Evolutionary conservation across 768 basidiomycete species (phyloP).

Genomic region (Inosperma sp.): DNA sequence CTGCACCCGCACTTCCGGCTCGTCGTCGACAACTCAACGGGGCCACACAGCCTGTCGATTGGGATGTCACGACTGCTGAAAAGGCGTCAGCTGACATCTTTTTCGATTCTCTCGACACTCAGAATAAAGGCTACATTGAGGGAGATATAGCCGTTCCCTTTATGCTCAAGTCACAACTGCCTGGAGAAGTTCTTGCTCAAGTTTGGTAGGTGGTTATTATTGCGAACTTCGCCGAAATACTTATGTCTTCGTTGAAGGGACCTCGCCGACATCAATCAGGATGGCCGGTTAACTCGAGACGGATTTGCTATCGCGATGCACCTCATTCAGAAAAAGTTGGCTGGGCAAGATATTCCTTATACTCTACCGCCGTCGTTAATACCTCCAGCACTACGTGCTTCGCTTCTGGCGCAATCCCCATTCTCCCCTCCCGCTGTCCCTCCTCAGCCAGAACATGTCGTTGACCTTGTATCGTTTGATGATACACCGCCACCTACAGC

Average conservation of each 20-base stretch:
- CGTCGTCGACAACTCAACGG: slow-evolving; percentile 28
- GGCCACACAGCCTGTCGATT: slow-evolving; percentile 33
- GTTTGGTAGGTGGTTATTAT: slow-evolving; percentile 63
- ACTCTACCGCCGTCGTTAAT: slow-evolving; percentile 69
- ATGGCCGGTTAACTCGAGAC: slow-evolving; percentile 82
- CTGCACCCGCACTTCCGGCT: slow-evolving; percentile 38
- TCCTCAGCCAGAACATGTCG: slow-evolving; percentile 42
- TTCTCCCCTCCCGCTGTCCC: slow-evolving; percentile 33
- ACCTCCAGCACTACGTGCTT: slow-evolving; percentile 72
- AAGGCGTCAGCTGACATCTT: slow-evolving; percentile 73
- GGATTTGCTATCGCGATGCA: slow-evolving; percentile 96
- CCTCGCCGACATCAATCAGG: slow-evolving; percentile 82
- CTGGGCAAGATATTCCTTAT: slow-evolving; percentile 71
- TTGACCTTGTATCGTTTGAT: slow-evolving; percentile 48
- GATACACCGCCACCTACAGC: slow-evolving; percentile 50
- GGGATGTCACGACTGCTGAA: slow-evolving; percentile 83
- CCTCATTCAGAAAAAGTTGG: slow-evolving; percentile 81
- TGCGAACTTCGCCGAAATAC: not conserved
- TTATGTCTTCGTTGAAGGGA: slow-evolving; percentile 56
- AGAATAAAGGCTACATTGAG: slow-evolving; percentile 75
- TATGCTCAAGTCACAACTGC: slow-evolving; percentile 84
- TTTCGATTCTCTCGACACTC: slow-evolving; percentile 78
- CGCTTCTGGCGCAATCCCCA: slow-evolving; percentile 34
- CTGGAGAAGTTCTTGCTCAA: slow-evolving; percentile 79
- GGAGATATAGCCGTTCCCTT: slow-evolving; percentile 95